Evolutionary conservation across 495 filamentous ascomycete species (phyloP), one percentile per base, ranked within the genome.

Genomic region (Friedmanniomyces endolithicus): DNA sequence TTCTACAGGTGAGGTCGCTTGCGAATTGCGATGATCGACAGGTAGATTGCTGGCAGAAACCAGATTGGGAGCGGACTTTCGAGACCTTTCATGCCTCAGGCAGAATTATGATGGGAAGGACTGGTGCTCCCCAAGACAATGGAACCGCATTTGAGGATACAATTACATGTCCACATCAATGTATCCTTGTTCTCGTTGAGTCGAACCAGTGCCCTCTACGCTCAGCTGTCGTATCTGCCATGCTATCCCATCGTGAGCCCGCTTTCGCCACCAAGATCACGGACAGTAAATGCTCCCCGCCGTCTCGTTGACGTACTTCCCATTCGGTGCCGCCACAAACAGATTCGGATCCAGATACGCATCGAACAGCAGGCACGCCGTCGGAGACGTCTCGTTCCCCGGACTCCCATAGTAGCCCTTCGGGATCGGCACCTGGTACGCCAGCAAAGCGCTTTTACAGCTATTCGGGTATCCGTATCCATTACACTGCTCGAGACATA

Each of bases 401-500:
- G 49, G 25, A 14, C 53, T 57, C 3, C 59, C 62, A 45, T 60
- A 55, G 35, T 62, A 67, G 0, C 54, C 57, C 23, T 23, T 39
- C 24, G 65, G 65, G n/a, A 55, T 57, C 0, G 48, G 48, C 1
- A 68, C 50, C 14, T 62, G 57, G 39, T 63, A 35, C 0, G 56
- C 66, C 41, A 66, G 48, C 39, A 56, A 64, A 17, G 60, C 63
- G 22, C 53, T 41, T 46, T 60, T 57, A 59, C 66, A 68, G 14
- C 57, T 23, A 16, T 52, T 48, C n/a, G 19, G 37, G 22, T 58
- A 27, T 39, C 66, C 66, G 48, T 57, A 66, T n/a, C 66, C 66
- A 43, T 67, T 65, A 59, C 66, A 68, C 47, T 68, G 66, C 55
- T 68, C 24, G 12, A 65, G 56, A 43, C 66, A 68, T 31, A 65